These are phyloP conservation scores for Eutrema japonicum DNA, from an alignment of 345 rosid species.

Conservation along the genomic window DNA sequence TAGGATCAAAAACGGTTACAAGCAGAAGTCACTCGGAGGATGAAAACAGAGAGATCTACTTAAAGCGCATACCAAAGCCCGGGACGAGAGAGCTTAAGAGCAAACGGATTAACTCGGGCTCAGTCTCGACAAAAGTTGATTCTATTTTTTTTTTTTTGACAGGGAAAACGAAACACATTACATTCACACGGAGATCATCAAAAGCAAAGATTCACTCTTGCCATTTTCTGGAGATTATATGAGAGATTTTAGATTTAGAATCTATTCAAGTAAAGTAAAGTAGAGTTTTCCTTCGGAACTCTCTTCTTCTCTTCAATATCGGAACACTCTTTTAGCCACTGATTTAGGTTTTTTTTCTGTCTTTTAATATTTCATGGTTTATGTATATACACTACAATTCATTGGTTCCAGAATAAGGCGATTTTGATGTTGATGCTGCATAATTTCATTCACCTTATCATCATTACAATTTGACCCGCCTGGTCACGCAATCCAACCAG, in stretches of 20 bases:
- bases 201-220: constrained; percentile 29
- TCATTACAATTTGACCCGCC: constrained; percentile 5
- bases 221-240: constrained; percentile 34
- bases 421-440: constrained; percentile 40
- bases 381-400: constrained; percentile 40
- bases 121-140: constrained; percentile 20
- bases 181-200: constrained; percentile 24
- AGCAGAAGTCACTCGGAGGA: constrained; percentile 75
- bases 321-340: constrained; percentile 10
- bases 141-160: constrained; percentile 33
- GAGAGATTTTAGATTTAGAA: constrained; percentile 37
- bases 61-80: constrained; percentile 13
- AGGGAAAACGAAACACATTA: constrained; percentile 14
- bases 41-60: constrained; percentile 20
- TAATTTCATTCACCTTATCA: background rate
- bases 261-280: constrained; percentile 6
- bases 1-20: constrained; percentile 71
- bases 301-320: constrained; percentile 23
- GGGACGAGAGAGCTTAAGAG: constrained; percentile 4
- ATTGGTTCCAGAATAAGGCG: constrained; percentile 35
- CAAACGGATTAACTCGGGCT: background rate
- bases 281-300: constrained; percentile 12
- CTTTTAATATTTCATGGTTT: constrained; percentile 22
- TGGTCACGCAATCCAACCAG: background rate
- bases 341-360: constrained; percentile 30